Percentiles rank a stretch among this genome's conserved stretches.
These are phyloP conservation scores for Glomus cerebriforme DNA, from an alignment of 192 early-diverging fungal species.

Conservation along the genomic window DNA sequence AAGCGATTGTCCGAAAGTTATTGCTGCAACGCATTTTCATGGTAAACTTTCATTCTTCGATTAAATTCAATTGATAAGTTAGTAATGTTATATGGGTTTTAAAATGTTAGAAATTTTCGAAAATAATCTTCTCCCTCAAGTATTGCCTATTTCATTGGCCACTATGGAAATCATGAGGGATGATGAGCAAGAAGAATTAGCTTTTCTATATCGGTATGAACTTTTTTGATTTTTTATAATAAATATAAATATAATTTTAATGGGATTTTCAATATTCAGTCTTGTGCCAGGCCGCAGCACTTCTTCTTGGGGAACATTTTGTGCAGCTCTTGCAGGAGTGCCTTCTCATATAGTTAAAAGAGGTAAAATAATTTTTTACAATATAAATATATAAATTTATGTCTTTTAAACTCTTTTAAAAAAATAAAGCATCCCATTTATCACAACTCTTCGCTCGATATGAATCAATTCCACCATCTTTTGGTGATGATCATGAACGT, in stretches of 20 bases:
- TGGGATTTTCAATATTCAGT: slow-evolving; percentile 5
- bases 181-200: slow-evolving; percentile 42
- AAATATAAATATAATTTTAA: neutral
- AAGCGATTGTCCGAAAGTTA: slow-evolving; percentile 60
- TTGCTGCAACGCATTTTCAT: slow-evolving; percentile 90
- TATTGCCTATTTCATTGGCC: slow-evolving; percentile 42
- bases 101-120: slow-evolving; percentile 49
- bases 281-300: slow-evolving; percentile 44
- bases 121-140: slow-evolving; percentile 46
- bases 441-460: slow-evolving; percentile 24
- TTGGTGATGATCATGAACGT: slow-evolving; percentile 2
- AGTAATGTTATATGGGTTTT: too few relatives aligned
- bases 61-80: too few relatives aligned
- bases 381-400: neutral
- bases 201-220: slow-evolving; percentile 65
- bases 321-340: slow-evolving; percentile 47
- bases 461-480: slow-evolving; percentile 21
- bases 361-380: slow-evolving; percentile 34
- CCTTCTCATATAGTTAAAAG: slow-evolving; percentile 39
- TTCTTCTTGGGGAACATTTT: slow-evolving; percentile 50
- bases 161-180: slow-evolving; percentile 64
- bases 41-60: slow-evolving; percentile 41
- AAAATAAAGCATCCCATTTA: slow-evolving; percentile 1
- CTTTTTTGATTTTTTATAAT: neutral
- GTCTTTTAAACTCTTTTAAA: neutral